phyloP scores from a whole-genome alignment of 768 basidiomycete species.

The Hygrophorus russula region DNA sequence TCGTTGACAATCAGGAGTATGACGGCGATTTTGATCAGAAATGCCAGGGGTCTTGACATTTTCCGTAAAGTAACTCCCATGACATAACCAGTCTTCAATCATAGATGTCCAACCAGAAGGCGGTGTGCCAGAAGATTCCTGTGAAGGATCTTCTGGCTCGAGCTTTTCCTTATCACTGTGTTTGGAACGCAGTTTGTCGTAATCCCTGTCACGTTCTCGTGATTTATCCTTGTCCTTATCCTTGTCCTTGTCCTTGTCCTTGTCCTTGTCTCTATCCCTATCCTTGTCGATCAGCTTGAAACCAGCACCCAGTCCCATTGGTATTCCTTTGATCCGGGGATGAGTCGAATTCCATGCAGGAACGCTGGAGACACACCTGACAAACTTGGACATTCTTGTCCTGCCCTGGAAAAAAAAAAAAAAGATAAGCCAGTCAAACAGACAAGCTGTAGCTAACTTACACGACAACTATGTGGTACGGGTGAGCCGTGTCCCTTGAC shows the following conservation, averaged over 20 bases:
- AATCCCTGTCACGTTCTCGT: conserved; percentile 19
- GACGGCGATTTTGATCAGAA: conserved; percentile 22
- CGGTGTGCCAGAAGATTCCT: conserved; percentile 18
- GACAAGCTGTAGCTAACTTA: conserved; percentile 22
- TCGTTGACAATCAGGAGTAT: conserved; percentile 24
- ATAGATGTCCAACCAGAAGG: conserved; percentile 61
- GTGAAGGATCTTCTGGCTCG: conserved; percentile 25
- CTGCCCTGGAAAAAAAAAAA: conserved; percentile 21
- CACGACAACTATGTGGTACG: conserved; percentile 75
- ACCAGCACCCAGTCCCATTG: conserved; percentile 68
- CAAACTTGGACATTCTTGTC: conserved; percentile 76
- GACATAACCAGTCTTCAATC: conserved; percentile 65
- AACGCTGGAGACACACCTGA: conserved; percentile 34
- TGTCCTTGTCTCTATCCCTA: conserved; percentile 28
- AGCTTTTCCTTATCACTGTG: conserved; percentile 29
- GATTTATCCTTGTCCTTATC: conserved; percentile 32
- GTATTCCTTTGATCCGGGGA: conserved; percentile 39
- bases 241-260: conserved; percentile 30
- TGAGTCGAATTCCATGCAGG: neutral
- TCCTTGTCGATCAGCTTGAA: conserved; percentile 57
- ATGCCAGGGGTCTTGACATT: conserved; percentile 21
- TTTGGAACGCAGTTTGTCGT: conserved; percentile 22
- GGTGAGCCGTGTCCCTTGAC: conserved; percentile 41
- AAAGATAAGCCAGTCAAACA: conserved; percentile 8
- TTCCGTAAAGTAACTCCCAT: conserved; percentile 23